Conservation (phyloP, 108 stramenopile species). For the Epipyxis sp. region DNA sequence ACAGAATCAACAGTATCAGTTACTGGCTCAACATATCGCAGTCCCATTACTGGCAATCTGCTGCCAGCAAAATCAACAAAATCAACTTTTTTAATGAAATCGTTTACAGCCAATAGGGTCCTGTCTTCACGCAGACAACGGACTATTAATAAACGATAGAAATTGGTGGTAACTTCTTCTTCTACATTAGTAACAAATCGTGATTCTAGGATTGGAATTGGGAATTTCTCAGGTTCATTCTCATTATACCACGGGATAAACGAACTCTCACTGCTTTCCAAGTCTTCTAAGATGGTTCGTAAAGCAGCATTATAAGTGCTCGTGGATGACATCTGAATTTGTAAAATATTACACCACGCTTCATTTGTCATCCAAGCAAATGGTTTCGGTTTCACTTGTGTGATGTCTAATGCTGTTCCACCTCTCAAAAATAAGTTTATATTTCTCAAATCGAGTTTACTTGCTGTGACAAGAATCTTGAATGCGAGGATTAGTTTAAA, state of each 20-base stretch:
- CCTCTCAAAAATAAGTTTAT: conserved; percentile 54
- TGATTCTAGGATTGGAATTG: conserved; percentile 52
- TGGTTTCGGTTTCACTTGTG: conserved; percentile 37
- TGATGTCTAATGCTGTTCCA: conserved; percentile 55
- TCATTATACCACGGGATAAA: conserved; percentile 56
- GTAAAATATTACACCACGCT: conserved; percentile 55
- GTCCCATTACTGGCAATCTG: conserved; percentile 52
- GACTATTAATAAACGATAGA: conserved; percentile 56
- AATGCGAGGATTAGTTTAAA: conserved; percentile 58
- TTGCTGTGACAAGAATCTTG: conserved; percentile 51
- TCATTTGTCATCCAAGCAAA: conserved; percentile 49
- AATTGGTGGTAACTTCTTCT: conserved; percentile 49
- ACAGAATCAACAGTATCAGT: conserved; percentile 58
- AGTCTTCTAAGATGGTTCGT: conserved; percentile 41
- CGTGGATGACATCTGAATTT: conserved; percentile 36
- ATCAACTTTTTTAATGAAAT: conserved; percentile 57
- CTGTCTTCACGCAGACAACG: conserved; percentile 61
- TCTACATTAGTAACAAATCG: conserved; percentile 37
- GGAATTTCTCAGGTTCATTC: conserved; percentile 56
- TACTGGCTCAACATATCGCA: conserved; percentile 51
- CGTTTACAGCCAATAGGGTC: conserved; percentile 48
- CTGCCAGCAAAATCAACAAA: conserved; percentile 43
- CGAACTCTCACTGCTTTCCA: conserved; percentile 43
- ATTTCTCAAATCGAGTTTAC: conserved; percentile 39
- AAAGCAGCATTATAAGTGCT: conserved; percentile 50